Conservation (phyloP, 495 filamentous ascomycete genomes). For the Tuber aestivum region DNA sequence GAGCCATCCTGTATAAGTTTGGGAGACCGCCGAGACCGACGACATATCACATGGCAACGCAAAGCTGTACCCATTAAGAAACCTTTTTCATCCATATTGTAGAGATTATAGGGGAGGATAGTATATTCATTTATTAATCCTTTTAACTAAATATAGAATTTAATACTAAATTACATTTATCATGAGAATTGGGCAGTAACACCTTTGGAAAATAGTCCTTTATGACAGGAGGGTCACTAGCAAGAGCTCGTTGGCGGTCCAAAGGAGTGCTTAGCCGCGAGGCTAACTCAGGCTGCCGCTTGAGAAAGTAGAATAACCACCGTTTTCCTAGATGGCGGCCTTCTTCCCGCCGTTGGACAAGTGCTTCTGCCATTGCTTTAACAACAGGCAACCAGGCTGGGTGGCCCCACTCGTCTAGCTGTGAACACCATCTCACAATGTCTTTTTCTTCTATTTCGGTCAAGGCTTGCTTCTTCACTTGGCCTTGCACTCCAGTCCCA, state of each 20-base stretch:
- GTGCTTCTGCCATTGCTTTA: not conserved
- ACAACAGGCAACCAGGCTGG: not conserved
- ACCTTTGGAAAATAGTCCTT: conserved; percentile 20
- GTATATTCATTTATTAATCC: too few species aligned
- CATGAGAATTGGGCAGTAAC: too few species aligned
- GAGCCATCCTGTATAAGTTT: too few species aligned
- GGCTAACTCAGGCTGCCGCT: conserved; percentile 6
- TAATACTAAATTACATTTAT: too few species aligned
- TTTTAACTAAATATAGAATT: too few species aligned
- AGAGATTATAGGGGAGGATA: too few species aligned
- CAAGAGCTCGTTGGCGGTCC: not conserved
- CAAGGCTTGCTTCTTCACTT: not conserved
- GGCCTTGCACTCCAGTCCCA: not conserved
- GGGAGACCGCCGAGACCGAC: too few species aligned
- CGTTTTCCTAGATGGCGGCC: not conserved
- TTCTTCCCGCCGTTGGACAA: not conserved
- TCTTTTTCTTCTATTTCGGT: conserved; percentile 5
- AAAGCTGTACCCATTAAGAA: too few species aligned
- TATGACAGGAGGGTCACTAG: not conserved
- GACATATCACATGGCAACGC: too few species aligned
- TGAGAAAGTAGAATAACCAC: conserved; percentile 12
- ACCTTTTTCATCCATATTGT: too few species aligned
- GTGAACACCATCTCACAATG: conserved; percentile 10
- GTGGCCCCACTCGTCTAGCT: conserved; percentile 15
- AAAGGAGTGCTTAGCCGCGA: not conserved